Conservation (phyloP, 257 asterid genomes). For the Solanum ahanhuiri region DNA sequence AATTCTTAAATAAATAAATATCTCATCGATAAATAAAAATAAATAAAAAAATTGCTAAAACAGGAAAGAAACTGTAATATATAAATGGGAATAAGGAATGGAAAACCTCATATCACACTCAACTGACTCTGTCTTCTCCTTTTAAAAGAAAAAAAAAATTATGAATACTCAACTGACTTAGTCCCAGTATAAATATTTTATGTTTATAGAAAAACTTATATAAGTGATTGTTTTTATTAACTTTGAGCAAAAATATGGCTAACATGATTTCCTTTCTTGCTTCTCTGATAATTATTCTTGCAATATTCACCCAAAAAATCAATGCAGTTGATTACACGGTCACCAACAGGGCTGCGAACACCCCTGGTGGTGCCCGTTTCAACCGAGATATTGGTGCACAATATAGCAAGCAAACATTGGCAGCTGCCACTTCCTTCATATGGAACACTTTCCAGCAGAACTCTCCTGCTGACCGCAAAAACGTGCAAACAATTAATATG, state of each 20-base stretch:
- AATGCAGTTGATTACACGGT: slow-evolving; percentile 28
- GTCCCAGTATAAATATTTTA: neutral
- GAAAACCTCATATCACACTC: neutral
- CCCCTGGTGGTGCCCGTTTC: slow-evolving; percentile 47
- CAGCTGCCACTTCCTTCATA: slow-evolving; percentile 18
- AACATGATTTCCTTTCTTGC: neutral
- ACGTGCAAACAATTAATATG: slow-evolving; percentile 18
- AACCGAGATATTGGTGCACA: slow-evolving; percentile 28
- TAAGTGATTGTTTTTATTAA: neutral
- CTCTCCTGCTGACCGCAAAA: slow-evolving; percentile 17
- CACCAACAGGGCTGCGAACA: slow-evolving; percentile 27
- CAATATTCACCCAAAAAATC: slow-evolving; percentile 1
- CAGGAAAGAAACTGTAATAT: neutral
- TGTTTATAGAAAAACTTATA: neutral
- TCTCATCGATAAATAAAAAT: neutral
- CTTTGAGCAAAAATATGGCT: neutral
- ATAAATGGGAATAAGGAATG: neutral
- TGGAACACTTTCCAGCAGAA: slow-evolving; percentile 33
- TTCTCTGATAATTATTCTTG: neutral
- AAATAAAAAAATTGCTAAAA: neutral
- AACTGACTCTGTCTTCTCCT: neutral
- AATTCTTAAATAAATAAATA: no score
- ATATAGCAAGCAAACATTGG: slow-evolving; percentile 8
- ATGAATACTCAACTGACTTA: neutral
- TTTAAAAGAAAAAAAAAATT: neutral